Conservation (phyloP, 2,329 filamentous ascomycete species). For the Chalaropsis thielavioides region DNA sequence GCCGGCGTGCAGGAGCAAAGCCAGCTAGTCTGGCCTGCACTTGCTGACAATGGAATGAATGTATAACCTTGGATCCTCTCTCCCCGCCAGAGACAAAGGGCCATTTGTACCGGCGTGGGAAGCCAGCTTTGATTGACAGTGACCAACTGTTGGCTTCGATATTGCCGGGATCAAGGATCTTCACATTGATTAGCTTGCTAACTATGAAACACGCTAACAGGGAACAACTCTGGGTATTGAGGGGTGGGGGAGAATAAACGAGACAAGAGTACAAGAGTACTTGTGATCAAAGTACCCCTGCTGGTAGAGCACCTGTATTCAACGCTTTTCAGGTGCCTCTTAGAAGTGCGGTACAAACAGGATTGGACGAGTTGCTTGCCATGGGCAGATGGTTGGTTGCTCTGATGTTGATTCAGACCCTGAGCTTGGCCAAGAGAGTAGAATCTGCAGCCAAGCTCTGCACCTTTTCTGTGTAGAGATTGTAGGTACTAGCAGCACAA, state of each 20-base stretch:
- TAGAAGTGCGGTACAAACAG: not conserved
- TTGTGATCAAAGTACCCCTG: not conserved
- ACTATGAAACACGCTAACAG: slow-evolving; percentile 1
- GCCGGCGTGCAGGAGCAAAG: not conserved
- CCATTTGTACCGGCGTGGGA: not conserved
- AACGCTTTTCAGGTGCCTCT: too few species aligned
- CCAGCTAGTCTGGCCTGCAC: not conserved
- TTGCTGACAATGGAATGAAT: not conserved
- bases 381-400: not conserved
- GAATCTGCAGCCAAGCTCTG: not conserved
- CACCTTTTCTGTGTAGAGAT: too few species aligned
- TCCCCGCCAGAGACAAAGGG: not conserved
- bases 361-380: not conserved
- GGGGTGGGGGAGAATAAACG: not conserved
- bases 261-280: not conserved
- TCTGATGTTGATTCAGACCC: not conserved
- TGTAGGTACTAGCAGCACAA: too few species aligned
- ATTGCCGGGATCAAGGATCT: not conserved
- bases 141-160: not conserved
- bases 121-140: not conserved
- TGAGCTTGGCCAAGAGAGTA: not conserved
- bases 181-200: not conserved
- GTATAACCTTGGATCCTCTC: slow-evolving; percentile 3
- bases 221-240: not conserved
- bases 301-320: too few species aligned